Base-by-base conservation (phyloP, 2,329 filamentous ascomycete species). In the Gyromitra esculenta region DNA sequence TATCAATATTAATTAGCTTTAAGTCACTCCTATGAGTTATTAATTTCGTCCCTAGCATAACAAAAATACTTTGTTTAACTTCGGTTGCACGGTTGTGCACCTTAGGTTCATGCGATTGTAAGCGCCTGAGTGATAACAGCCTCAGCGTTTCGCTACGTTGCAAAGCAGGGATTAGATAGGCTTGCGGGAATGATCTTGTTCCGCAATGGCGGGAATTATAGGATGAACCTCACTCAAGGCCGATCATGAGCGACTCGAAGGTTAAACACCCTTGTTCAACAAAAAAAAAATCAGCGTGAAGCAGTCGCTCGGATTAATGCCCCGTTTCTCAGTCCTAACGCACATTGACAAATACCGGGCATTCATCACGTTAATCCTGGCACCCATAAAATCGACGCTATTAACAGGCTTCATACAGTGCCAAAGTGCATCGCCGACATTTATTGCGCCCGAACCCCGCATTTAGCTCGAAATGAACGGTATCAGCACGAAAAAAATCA, bases 131-230 rank as follows among this genome's bases (percentile, higher is more conserved):
- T 45, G 18, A 37, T 18, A 37, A 43, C 60, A 64, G 7, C 62
- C 54, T 48, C 43, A 18, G n/a, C 15, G 25, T 54, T 31, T 31
- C 35, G 15, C 54, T 15, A 6, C 37, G 48, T 15, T 25, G 64
- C 35, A 67, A 45, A 50, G 43, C 71, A 74, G 43, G 71, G 71
- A 74, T 74, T 8, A 43, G 41, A 41, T 52, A 59, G 63, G 52
- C 63, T 50, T 67, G 56, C 71, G 64, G 71, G 64, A 69, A 57
- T 66, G 71, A 74, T 74, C 71, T 68, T 68, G 63, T 60, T 74
- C 71, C 71, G 71, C 54, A 74, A 60, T 63, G 71, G 56, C 65
- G 71, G 71, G 71, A 74, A 69, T 68, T 52, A 74, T 74, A 56
- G 56, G 71, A 74, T 35, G 71, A 74, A 69, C 70, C 9, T 62